These are phyloP conservation scores for Leishmania gerbilli DNA, from an alignment of 208 protist species.

Conservation along the genomic window DNA sequence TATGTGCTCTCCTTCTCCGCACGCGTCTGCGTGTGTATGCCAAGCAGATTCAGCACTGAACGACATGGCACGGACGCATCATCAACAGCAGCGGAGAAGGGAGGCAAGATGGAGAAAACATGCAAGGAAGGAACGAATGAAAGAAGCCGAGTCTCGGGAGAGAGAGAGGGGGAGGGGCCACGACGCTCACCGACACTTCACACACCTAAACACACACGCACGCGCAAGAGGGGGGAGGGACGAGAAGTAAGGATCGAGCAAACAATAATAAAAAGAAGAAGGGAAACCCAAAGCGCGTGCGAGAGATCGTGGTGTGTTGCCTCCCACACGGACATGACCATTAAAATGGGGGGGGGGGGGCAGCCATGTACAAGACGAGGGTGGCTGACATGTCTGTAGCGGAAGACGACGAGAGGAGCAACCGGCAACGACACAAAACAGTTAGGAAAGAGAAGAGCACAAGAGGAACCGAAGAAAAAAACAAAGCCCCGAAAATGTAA, in stretches of 20 bases:
- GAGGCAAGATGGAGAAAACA: neutral
- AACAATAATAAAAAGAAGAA: neutral
- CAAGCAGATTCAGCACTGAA: neutral
- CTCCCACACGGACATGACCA: neutral
- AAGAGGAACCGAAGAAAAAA: neutral
- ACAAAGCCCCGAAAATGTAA: too few relatives aligned
- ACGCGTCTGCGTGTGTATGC: neutral
- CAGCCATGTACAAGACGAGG: neutral
- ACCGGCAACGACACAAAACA: neutral
- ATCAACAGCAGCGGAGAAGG: neutral
- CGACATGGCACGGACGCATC: too few relatives aligned
- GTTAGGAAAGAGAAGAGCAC: neutral
- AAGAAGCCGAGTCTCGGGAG: neutral
- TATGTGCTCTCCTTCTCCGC: neutral
- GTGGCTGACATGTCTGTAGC: too few relatives aligned
- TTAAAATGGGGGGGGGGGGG: too few relatives aligned
- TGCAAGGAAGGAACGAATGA: neutral
- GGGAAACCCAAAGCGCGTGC: neutral
- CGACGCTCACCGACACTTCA: too few relatives aligned
- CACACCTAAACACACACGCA: too few relatives aligned
- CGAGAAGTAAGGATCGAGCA: neutral
- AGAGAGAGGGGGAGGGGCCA: too few relatives aligned
- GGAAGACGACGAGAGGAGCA: too few relatives aligned
- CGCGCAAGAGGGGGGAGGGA: neutral
- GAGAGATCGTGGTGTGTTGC: neutral